Conservation (phyloP, 352 stramenopile species). For the Pythium rhizo-oryzae region DNA sequence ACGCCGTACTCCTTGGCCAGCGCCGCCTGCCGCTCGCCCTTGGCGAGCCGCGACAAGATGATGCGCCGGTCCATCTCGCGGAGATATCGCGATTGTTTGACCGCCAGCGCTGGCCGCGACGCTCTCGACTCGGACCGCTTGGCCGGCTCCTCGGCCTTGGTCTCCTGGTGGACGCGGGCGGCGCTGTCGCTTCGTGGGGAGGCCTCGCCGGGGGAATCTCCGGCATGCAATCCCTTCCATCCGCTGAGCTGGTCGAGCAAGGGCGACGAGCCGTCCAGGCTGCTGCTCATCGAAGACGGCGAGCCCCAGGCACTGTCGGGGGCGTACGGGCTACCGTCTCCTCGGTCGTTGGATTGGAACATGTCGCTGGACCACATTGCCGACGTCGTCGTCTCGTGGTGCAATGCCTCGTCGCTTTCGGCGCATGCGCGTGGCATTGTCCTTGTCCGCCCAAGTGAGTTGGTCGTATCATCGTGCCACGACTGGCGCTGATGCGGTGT, state of each 20-base stretch:
- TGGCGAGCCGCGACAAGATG: constrained; percentile 44
- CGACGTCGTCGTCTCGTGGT: background rate
- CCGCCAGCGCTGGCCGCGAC: background rate
- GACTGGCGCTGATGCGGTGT: too few relatives aligned
- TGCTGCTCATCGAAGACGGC: background rate
- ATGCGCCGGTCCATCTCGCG: constrained; percentile 48
- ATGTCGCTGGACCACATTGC: background rate
- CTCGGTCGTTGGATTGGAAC: background rate
- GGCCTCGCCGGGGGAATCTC: background rate
- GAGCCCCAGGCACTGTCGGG: background rate
- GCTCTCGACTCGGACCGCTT: background rate
- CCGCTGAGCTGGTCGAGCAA: background rate
- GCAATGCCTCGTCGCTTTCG: background rate
- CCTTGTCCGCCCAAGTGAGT: too few relatives aligned
- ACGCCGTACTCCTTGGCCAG: constrained; percentile 46
- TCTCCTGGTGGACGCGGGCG: background rate
- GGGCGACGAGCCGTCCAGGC: background rate
- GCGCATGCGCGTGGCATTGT: background rate
- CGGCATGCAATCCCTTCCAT: background rate
- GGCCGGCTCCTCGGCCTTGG: too few relatives aligned
- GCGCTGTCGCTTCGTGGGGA: background rate
- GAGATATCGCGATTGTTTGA: constrained; percentile 23
- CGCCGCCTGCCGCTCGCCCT: constrained; percentile 38
- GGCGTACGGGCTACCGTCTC: background rate
- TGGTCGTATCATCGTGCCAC: too few relatives aligned